These are phyloP conservation scores for Globisporangium sylvaticum DNA, from an alignment of 352 stramenopile species.

Conservation along the genomic window DNA sequence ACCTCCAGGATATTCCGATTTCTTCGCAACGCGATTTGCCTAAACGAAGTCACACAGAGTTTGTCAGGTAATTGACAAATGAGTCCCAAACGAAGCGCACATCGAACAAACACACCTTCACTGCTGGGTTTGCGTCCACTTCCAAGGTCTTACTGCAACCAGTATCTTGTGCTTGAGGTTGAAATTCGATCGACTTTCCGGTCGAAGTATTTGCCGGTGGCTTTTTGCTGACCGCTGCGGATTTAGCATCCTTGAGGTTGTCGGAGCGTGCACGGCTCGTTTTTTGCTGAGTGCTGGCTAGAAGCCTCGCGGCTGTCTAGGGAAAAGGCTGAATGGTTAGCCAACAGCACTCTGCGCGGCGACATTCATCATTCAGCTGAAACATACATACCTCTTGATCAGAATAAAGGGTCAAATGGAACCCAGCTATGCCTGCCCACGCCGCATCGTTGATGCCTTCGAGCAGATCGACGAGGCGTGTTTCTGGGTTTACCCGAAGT, in stretches of 20 bases:
- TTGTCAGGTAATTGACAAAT: not conserved
- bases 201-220: not conserved
- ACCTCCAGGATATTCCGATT: not conserved
- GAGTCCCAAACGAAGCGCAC: not conserved
- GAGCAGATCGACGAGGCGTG: not conserved
- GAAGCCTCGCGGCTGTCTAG: not conserved
- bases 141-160: not conserved
- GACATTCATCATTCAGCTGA: not conserved
- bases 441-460: not conserved
- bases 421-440: not conserved
- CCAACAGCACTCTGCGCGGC: not conserved
- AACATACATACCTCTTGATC: not conserved
- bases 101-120: not conserved
- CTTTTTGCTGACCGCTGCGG: not conserved
- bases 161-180: not conserved
- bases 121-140: not conserved
- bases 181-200: not conserved
- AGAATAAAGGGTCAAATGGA: not conserved
- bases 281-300: not conserved
- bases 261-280: not conserved
- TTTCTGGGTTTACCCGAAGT: not conserved
- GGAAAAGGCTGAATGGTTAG: not conserved
- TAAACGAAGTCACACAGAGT: not conserved
- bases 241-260: not conserved
- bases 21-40: not conserved